A percentile compares a stretch with the other conserved stretches of the same genome.
Conservation (phyloP, 2,329 filamentous ascomycete species). For the Grosmannia clavigera region DNA sequence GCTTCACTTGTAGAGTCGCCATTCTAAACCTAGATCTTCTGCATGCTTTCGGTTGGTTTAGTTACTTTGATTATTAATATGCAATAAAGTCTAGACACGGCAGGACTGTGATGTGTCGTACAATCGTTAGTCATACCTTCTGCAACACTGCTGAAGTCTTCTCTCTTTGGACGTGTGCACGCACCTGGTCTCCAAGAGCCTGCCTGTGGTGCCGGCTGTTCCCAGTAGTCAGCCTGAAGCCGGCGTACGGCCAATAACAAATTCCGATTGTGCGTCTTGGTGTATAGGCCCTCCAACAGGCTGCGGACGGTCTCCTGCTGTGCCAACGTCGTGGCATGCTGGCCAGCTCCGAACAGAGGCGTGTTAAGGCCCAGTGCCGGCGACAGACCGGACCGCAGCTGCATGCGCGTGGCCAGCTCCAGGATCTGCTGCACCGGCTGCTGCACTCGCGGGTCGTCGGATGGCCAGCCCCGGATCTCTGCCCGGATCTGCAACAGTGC, state of each 20-base stretch:
- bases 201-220: not conserved
- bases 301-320: not conserved
- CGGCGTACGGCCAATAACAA: not conserved
- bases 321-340: not conserved
- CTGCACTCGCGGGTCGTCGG: not conserved
- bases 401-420: not conserved
- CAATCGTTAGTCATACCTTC: too few species aligned
- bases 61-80: not conserved
- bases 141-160: too few species aligned
- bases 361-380: slow-evolving; percentile 3
- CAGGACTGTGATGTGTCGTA: not conserved
- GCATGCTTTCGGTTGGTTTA: too few species aligned
- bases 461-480: not conserved
- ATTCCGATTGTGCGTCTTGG: not conserved
- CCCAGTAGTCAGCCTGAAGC: not conserved
- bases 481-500: slow-evolving; percentile 2
- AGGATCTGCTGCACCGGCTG: not conserved
- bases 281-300: not conserved
- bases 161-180: too few species aligned
- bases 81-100: not conserved
- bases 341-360: not conserved
- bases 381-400: slow-evolving; percentile 1
- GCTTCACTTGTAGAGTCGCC: not conserved
- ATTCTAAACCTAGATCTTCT: too few species aligned
- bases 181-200: not conserved